These are phyloP conservation scores for Pseudoscleropodium purum DNA, from an alignment of 225 moss, liverwort and hornwort species.

Conservation along the genomic window DNA sequence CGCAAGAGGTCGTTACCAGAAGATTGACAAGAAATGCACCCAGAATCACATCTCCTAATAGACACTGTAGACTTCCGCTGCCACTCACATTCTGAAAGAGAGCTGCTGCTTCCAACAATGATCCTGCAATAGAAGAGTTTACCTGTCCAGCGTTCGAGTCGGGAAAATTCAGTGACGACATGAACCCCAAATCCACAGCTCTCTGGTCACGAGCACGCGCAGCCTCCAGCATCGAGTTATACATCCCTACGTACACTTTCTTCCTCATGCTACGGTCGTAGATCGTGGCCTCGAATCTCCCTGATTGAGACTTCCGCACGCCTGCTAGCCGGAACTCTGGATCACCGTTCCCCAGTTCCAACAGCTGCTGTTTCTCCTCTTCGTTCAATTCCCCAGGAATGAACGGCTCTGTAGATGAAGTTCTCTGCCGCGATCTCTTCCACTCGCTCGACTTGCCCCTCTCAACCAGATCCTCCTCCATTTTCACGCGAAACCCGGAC, in stretches of 20 bases:
- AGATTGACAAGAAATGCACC: not conserved
- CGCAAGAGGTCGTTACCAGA: not conserved
- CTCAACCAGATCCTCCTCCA: constrained; percentile 27
- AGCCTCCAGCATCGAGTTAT: constrained; percentile 48
- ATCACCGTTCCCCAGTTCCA: constrained; percentile 48
- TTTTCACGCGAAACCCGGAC: constrained; percentile 24
- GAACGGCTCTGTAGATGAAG: constrained; percentile 15
- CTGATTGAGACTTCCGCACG: constrained; percentile 65
- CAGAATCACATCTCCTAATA: not conserved
- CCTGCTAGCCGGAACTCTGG: constrained; percentile 45
- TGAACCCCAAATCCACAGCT: constrained; percentile 56
- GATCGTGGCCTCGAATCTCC: constrained; percentile 61
- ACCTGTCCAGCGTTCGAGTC: constrained; percentile 37
- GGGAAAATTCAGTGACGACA: constrained; percentile 52
- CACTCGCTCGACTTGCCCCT: constrained; percentile 9
- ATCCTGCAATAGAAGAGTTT: not conserved
- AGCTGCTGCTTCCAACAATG: not conserved
- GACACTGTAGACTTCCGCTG: not conserved
- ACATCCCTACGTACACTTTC: constrained; percentile 66
- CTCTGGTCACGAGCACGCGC: constrained; percentile 60
- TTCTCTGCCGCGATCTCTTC: constrained; percentile 17
- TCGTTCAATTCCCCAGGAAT: constrained; percentile 39
- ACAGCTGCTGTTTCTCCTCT: constrained; percentile 40
- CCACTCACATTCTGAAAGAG: not conserved
- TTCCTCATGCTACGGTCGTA: constrained; percentile 71